A percentile compares a stretch with the other conserved stretches of the same genome.
These are phyloP conservation scores for Coelastrella sp. DNA, from an alignment of 139 green algal species.

Conservation along the genomic window DNA sequence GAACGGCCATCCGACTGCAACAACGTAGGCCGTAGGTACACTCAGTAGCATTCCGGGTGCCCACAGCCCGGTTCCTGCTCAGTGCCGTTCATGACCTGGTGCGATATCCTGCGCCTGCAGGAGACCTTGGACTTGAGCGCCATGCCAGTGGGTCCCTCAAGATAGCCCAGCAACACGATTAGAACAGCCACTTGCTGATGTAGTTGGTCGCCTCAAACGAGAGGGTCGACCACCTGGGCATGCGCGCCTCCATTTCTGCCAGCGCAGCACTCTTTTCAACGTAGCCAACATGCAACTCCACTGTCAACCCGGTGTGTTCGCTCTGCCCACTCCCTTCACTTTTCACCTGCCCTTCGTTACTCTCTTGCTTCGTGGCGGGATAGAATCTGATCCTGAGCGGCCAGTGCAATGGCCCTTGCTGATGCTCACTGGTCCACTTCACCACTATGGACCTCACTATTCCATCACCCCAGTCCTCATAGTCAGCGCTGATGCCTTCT, in stretches of 20 bases:
- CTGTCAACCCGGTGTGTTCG: not conserved
- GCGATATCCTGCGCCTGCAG: no score
- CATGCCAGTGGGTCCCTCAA: not conserved
- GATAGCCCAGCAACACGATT: slow-evolving; percentile 35
- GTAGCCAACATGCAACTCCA: slow-evolving; percentile 48
- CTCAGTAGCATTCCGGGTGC: no score
- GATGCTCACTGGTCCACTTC: slow-evolving; percentile 44
- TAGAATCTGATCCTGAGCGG: not conserved
- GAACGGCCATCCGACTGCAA: no score
- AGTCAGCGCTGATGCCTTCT: not conserved
- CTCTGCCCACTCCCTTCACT: not conserved
- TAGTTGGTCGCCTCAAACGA: slow-evolving; percentile 42
- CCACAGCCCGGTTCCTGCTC: no score
- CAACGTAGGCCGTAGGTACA: no score
- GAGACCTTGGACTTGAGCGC: no score
- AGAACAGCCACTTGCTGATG: slow-evolving; percentile 35
- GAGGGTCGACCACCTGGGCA: slow-evolving; percentile 39
- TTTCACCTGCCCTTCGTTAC: not conserved
- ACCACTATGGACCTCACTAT: slow-evolving; percentile 3
- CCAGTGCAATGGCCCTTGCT: slow-evolving; percentile 4
- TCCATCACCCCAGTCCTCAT: not conserved
- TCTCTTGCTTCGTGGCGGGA: not conserved
- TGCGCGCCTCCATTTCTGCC: slow-evolving; percentile 10
- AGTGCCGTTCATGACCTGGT: no score
- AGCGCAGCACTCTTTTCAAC: not conserved